Base-by-base conservation (phyloP, 352 stramenopile genomes). In the Blastocystis sp. region DNA sequence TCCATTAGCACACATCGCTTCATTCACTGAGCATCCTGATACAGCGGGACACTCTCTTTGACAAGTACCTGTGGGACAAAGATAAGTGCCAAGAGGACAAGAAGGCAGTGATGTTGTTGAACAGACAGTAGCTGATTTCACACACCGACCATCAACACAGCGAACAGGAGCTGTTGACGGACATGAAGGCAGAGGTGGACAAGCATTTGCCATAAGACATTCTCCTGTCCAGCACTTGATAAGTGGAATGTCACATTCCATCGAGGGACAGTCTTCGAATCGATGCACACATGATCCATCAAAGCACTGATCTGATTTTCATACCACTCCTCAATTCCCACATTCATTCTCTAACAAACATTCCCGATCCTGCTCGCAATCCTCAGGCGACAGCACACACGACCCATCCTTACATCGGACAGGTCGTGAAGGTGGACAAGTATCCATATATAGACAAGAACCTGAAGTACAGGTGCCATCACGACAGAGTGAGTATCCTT, bases 181-280 rank as follows among this genome's bases (percentile, higher is more conserved):
- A 66, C 71, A 83, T 1, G 46, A 11, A 21, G 71, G 71, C 4
- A 83, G 71, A 16, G 71, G 71, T 5, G 46, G 46, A 43, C 71
- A 83, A 7, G 32, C n/a, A 6, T 21, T 56, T 24, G 46, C 7
- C 19, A 67, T n/a, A 11, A 83, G 71, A 83, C 71, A 83, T 0
- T 83, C 71, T 3, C 71, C 71, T n/a, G 63, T 83, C 71, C 71
- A 83, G 29, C 71, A 83, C 1, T 21, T 52, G 59, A 21, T 27
- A 7, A 80, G 69, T 7, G 71, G 19, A n/a, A 67, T 6, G 16
- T 32, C 16, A 7, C 46, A 54, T 6, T 59, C 52, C 16, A 63
- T n/a, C 1, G 24, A 19, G 0, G 71, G 71, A 43, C 71, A 83
- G 29, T 32, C 27, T 3, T 52, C 29, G 35, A 51, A 83, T 21